A percentile compares a stretch with the other conserved stretches of the same genome.
Conservation (phyloP, 139 green algal genomes). For the Coelastrella sp. region DNA sequence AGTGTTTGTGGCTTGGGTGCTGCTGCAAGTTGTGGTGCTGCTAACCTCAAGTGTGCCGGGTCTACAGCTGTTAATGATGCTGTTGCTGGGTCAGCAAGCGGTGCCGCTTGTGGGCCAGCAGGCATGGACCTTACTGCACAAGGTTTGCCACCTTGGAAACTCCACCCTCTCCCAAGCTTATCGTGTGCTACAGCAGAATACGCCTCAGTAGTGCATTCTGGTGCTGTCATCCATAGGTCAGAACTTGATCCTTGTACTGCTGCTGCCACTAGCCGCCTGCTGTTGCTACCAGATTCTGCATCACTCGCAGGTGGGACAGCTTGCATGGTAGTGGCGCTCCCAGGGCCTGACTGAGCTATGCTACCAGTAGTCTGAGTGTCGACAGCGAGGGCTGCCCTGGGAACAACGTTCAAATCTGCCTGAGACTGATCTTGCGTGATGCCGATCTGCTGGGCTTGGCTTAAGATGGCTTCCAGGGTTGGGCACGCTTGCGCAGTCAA, state of each 20-base stretch:
- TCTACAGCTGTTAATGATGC: neutral
- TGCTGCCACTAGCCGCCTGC: neutral
- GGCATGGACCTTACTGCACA: neutral
- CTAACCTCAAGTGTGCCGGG: neutral
- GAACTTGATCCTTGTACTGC: neutral
- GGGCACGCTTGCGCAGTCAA: slow-evolving; percentile 21
- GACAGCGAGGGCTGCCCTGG: no score
- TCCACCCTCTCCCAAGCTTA: neutral
- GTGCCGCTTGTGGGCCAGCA: neutral
- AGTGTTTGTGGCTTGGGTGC: neutral
- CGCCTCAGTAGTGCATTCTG: neutral
- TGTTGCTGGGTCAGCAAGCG: neutral
- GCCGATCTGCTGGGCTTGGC: slow-evolving; percentile 15
- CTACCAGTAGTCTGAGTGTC: no score
- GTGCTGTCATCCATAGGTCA: neutral
- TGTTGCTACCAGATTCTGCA: neutral
- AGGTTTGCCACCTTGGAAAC: neutral
- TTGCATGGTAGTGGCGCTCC: neutral
- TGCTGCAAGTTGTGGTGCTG: slow-evolving; percentile 5
- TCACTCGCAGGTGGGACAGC: neutral
- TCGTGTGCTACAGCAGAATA: neutral
- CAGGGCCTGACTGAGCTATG: neutral
- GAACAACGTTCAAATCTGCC: neutral
- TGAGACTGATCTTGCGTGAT: neutral
- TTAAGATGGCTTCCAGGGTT: slow-evolving; percentile 30